phyloP scores from a whole-genome alignment of 495 filamentous ascomycete genomes.

The Penicillium roqueforti region DNA sequence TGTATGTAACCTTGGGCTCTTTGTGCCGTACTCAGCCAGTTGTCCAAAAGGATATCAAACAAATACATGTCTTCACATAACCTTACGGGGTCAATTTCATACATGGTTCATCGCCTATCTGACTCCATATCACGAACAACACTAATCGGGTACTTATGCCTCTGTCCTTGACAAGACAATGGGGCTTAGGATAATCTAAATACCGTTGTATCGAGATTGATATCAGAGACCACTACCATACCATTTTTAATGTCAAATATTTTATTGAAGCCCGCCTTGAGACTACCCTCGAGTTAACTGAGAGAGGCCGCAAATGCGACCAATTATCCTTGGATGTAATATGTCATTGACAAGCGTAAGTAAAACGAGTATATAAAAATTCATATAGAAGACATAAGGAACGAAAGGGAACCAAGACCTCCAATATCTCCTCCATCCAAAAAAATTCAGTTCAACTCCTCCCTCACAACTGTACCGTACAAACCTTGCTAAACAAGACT shows the following conservation, averaged over 20 bases:
- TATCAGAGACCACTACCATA: background rate
- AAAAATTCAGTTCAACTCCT: constrained; percentile 17
- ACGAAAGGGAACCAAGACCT: background rate
- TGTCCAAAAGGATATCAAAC: background rate
- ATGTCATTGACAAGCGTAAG: constrained; percentile 12
- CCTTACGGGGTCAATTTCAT: background rate
- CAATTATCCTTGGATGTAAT: no score
- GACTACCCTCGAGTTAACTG: no score
- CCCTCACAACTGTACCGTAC: constrained; percentile 45
- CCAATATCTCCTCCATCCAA: background rate
- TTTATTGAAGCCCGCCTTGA: no score
- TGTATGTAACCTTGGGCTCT: background rate
- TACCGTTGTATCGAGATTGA: background rate
- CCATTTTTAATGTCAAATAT: background rate
- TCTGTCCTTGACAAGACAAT: no score
- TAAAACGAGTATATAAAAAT: constrained; percentile 4
- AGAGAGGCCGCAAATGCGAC: no score
- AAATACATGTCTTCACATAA: background rate
- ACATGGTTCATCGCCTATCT: background rate
- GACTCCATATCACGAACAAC: background rate
- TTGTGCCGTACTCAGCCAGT: background rate
- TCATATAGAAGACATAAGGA: constrained; percentile 1
- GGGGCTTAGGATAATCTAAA: background rate
- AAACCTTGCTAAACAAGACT: constrained; percentile 69
- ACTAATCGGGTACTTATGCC: background rate